phyloP scores from a whole-genome alignment of 73 alveolate genomes.

The Breviolum minutum region DNA sequence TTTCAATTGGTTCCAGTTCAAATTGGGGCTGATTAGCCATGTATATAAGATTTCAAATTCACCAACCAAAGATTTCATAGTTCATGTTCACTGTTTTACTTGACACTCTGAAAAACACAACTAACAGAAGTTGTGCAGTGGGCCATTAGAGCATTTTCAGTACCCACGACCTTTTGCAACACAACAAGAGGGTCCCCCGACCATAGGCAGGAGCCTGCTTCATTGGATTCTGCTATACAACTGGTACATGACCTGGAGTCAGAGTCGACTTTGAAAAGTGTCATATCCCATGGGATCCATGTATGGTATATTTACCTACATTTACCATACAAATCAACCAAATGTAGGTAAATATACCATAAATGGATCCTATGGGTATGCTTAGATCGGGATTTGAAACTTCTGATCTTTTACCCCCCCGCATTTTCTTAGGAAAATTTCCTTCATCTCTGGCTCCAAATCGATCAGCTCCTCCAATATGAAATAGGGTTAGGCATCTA shows the following conservation, averaged over 20 bases:
- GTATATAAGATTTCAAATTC: not conserved
- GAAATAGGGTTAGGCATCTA: too few relatives aligned
- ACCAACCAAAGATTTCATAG: not conserved
- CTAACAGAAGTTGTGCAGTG: not conserved
- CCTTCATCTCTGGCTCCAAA: too few relatives aligned
- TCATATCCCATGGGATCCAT: too few relatives aligned
- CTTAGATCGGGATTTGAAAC: too few relatives aligned
- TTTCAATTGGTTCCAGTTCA: too few relatives aligned
- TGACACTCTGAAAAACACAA: not conserved
- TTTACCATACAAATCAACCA: too few relatives aligned
- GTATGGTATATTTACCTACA: too few relatives aligned
- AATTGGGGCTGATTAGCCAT: not conserved
- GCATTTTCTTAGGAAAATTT: too few relatives aligned
- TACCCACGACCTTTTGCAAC: not conserved
- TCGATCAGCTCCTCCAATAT: too few relatives aligned
- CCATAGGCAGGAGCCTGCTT: constrained; percentile 73
- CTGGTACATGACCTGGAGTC: constrained; percentile 75
- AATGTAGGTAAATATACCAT: too few relatives aligned
- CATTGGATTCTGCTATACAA: constrained; percentile 66
- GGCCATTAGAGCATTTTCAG: not conserved
- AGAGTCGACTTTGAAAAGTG: not conserved
- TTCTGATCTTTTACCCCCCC: too few relatives aligned
- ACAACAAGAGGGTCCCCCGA: not conserved
- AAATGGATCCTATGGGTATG: too few relatives aligned
- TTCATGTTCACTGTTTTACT: not conserved